phyloP scores from a whole-genome alignment of 2,329 filamentous ascomycete genomes.

The Cordyceps pruinosa region DNA sequence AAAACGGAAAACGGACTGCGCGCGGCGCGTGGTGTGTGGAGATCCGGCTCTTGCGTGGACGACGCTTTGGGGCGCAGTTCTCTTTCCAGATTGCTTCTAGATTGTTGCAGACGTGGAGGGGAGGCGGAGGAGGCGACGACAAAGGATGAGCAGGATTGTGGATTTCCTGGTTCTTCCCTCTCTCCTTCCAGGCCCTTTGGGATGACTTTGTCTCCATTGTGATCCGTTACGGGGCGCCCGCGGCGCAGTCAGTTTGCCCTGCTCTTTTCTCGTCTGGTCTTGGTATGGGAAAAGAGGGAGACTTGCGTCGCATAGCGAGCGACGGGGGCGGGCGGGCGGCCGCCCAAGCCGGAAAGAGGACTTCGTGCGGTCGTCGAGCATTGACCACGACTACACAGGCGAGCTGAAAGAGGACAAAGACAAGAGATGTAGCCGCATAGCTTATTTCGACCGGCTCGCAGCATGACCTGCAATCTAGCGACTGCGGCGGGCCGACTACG shows the following conservation, averaged over 20 bases:
- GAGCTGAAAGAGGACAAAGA: too few relatives aligned
- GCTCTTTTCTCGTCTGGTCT: neutral
- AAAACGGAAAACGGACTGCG: neutral
- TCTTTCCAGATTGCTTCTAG: conserved; percentile 13
- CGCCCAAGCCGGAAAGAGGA: too few relatives aligned
- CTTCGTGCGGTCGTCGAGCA: too few relatives aligned
- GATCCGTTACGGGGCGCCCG: neutral
- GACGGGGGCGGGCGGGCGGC: too few relatives aligned
- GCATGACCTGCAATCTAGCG: too few relatives aligned
- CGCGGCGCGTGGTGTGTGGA: neutral
- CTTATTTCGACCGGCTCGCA: too few relatives aligned
- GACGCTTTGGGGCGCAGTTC: conserved; percentile 3
- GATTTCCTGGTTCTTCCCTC: too few relatives aligned
- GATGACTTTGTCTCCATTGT: neutral
- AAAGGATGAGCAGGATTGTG: conserved; percentile 2
- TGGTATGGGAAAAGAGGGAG: neutral
- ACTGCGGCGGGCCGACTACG: too few relatives aligned
- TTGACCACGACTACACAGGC: too few relatives aligned
- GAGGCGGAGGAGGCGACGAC: neutral
- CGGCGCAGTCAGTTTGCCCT: neutral
- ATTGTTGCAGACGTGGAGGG: conserved; percentile 10
- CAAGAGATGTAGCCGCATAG: too few relatives aligned
- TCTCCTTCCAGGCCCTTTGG: too few relatives aligned
- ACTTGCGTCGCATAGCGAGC: too few relatives aligned
- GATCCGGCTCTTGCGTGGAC: neutral